Conservation (phyloP, 305 asterid species). For the Rubia balearica region DNA sequence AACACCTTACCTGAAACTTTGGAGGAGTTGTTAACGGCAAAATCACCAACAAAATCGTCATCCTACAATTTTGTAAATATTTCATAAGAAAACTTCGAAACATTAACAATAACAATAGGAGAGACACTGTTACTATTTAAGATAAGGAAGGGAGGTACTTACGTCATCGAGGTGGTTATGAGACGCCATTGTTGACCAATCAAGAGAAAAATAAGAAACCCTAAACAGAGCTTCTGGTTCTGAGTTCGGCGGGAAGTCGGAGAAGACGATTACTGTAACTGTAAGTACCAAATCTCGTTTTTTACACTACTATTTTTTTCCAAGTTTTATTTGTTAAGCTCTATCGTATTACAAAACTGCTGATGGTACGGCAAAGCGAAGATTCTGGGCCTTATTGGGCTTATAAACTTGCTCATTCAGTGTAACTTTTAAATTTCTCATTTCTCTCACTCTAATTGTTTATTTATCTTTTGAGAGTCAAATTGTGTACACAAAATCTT, state of each 20-base stretch:
- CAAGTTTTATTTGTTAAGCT: no score
- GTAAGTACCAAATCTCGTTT: background rate
- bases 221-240: constrained; percentile 1
- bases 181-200: constrained; percentile 45
- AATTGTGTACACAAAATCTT: no score
- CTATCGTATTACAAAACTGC: no score
- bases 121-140: background rate
- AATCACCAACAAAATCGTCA: constrained; percentile 66
- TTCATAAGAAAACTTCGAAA: background rate
- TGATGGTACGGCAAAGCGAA: no score
- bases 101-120: constrained; percentile 1
- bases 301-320: background rate
- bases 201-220: constrained; percentile 2
- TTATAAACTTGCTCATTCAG: background rate
- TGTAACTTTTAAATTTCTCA: no score
- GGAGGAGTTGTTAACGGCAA: constrained; percentile 35
- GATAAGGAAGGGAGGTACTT: constrained; percentile 12
- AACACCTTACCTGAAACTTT: constrained; percentile 45
- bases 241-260: background rate
- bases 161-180: constrained; percentile 55
- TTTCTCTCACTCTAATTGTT: no score
- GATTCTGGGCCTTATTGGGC: background rate
- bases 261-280: background rate
- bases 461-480: no score
- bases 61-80: constrained; percentile 29